Evolutionary conservation across 2,329 filamentous ascomycete genomes (phyloP), one percentile per base, ranked within the genome.

Genomic region (Remersonia thermophila): DNA sequence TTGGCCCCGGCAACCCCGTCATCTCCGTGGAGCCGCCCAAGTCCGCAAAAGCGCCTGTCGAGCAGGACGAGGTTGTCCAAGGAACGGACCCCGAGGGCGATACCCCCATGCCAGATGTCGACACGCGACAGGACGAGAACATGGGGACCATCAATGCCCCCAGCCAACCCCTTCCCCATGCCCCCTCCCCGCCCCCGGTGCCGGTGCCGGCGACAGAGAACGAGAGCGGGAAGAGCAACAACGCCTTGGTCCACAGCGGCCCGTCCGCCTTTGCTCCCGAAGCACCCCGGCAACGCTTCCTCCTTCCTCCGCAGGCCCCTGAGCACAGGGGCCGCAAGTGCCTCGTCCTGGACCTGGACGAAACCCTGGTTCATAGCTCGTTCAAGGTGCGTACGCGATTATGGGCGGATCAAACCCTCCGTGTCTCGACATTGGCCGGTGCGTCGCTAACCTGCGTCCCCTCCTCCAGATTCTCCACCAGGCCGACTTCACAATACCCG

Each of bases 401-500:
- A n/a, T n/a, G n/a, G n/a, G n/a, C n/a, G n/a, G n/a, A n/a, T n/a
- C n/a, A n/a, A n/a, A n/a, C n/a, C n/a, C n/a, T 29, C 5, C 3
- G 7, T 15, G 27, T 29, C 11, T 3, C 3, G 16, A 7, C 17
- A 10, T 16, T 9, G 26, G n/a, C 15, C 8, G 23, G 14, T 10
- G 3, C 27, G 6, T 26, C 30, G 23, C 41, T 47, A 17, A 40
- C 43, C 18, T 7, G 20, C 9, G 5, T 23, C 9, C 9, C 20
- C 20, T 30, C 36, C 36, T n/a, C 9, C 53, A 96, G 87, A 91
- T 96, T 48, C 71, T 98, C 31, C 87, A 96, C 54, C 89, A 96
- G 67, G 91, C 91, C 40, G 91, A 98, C 60, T 96, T 98, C 56
- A 98, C 91, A 5, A 96, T 98, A 55, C 91, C 91, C 0, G 91